phyloP scores from a whole-genome alignment of 139 green algal species.

The Chlorella vulgaris region DNA sequence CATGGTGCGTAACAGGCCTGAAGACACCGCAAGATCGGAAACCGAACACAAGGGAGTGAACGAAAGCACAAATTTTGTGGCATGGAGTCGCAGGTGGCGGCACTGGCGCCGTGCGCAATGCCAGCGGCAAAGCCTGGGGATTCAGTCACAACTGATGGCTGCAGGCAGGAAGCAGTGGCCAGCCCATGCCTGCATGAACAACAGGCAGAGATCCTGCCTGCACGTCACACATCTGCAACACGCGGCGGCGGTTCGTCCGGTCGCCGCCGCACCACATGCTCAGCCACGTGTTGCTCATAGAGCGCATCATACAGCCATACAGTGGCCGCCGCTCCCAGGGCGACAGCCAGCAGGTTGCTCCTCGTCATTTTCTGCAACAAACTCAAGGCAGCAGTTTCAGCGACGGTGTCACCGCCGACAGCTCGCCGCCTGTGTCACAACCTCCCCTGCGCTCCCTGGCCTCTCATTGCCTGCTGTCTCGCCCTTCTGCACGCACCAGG shows the following conservation, averaged over 20 bases:
- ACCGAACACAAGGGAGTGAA: not conserved
- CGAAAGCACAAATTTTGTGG: not conserved
- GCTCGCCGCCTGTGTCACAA: too few relatives aligned
- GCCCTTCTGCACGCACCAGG: not conserved
- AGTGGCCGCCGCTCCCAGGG: not conserved
- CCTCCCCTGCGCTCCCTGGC: not conserved
- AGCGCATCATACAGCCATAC: slow-evolving; percentile 7
- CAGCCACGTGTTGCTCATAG: not conserved
- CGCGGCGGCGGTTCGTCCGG: not conserved
- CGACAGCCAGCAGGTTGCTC: not conserved
- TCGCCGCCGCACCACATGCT: not conserved
- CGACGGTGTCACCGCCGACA: too few relatives aligned
- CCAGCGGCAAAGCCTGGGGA: too few relatives aligned
- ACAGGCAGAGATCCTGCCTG: too few relatives aligned
- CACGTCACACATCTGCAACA: too few relatives aligned
- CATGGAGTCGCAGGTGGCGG: too few relatives aligned
- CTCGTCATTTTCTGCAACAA: slow-evolving; percentile 1
- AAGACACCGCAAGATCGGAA: not conserved
- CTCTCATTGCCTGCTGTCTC: not conserved
- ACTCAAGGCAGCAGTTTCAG: not conserved
- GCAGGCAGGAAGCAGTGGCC: too few relatives aligned
- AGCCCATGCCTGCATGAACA: too few relatives aligned
- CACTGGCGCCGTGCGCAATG: too few relatives aligned
- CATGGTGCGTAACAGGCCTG: not conserved
- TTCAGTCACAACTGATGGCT: too few relatives aligned